Evolutionary conservation across 192 early-diverging fungal species (phyloP).

Genomic region (Backusella tarrabulga): DNA sequence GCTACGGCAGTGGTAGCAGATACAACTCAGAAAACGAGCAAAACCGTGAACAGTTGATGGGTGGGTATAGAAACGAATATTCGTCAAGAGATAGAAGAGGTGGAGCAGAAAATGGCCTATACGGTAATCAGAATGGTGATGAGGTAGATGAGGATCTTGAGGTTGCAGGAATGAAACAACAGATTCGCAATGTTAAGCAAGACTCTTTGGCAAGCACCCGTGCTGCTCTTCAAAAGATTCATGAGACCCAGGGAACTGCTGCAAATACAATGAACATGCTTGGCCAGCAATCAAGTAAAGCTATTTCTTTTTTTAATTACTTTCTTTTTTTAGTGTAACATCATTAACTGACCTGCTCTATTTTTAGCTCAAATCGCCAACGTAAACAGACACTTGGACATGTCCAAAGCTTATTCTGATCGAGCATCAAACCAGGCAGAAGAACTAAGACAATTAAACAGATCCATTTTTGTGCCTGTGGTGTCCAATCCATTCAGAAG

Average conservation of each 20-base stretch:
- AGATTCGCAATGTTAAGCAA: conserved; percentile 60
- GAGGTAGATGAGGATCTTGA: conserved; percentile 65
- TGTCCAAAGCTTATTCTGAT: conserved; percentile 58
- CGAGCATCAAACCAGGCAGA: conserved; percentile 49
- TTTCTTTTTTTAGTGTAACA: conserved; percentile 1
- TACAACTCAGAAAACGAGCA: conserved; percentile 13
- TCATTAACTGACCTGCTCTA: neutral
- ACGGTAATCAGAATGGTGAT: conserved; percentile 1
- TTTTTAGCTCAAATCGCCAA: conserved; percentile 41
- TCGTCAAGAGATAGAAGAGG: conserved; percentile 1
- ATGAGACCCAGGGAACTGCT: conserved; percentile 59
- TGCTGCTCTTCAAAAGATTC: conserved; percentile 59
- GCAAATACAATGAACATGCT: conserved; percentile 62
- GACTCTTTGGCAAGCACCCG: conserved; percentile 69
- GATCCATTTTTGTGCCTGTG: conserved; percentile 72
- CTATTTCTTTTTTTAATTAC: neutral
- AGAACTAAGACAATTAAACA: conserved; percentile 65
- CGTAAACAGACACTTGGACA: conserved; percentile 66
- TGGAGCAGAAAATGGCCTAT: neutral
- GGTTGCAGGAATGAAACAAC: conserved; percentile 55
- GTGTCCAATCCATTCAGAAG: conserved; percentile 69
- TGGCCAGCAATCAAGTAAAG: conserved; percentile 60
- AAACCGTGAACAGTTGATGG: conserved; percentile 3
- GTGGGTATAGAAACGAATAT: conserved; percentile 4
- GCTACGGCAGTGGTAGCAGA: conserved; percentile 7